Evolutionary conservation across 2,329 filamentous ascomycete genomes (phyloP).

Genomic region (Biscogniauxia marginata): DNA sequence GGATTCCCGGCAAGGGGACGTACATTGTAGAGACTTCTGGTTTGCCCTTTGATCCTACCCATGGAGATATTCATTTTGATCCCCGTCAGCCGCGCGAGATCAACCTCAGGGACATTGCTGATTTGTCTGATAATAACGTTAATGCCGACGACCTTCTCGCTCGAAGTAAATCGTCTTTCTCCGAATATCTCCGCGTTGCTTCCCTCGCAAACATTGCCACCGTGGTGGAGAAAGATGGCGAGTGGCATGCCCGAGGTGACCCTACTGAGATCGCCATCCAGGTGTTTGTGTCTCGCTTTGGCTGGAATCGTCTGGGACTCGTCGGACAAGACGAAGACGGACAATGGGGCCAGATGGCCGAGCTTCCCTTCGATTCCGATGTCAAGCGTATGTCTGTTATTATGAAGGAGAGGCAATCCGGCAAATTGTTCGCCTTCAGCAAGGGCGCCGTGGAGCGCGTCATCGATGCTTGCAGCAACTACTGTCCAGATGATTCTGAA

Average conservation of each 20-base stretch:
- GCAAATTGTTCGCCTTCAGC: conserved; percentile 42
- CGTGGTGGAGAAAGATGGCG: conserved; percentile 42
- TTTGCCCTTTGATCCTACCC: conserved; percentile 56
- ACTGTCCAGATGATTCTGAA: conserved; percentile 36
- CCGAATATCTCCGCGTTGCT: conserved; percentile 57
- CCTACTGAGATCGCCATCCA: conserved; percentile 73
- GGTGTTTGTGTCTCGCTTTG: conserved; percentile 67
- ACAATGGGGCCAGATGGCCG: conserved; percentile 57
- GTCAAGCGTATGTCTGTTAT: conserved; percentile 75
- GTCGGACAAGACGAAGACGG: conserved; percentile 49
- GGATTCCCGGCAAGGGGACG: conserved; percentile 57
- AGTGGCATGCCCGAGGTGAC: conserved; percentile 62
- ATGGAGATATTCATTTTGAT: conserved; percentile 46
- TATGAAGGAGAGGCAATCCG: conserved; percentile 44
- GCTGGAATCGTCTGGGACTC: conserved; percentile 55
- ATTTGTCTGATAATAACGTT: conserved; percentile 6
- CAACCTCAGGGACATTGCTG: conserved; percentile 29
- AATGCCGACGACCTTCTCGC: conserved; percentile 34
- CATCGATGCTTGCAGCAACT: conserved; percentile 55
- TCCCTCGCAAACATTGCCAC: conserved; percentile 56
- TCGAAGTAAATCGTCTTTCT: conserved; percentile 43
- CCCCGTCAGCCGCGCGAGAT: conserved; percentile 35
- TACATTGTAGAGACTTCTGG: conserved; percentile 55
- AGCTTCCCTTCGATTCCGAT: conserved; percentile 70
- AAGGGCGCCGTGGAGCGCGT: conserved; percentile 69